Evolutionary conservation across 1,139 yeast genomes (phyloP), one percentile per base, ranked within the genome.

Genomic region (Magnusiomyces paraingens): DNA sequence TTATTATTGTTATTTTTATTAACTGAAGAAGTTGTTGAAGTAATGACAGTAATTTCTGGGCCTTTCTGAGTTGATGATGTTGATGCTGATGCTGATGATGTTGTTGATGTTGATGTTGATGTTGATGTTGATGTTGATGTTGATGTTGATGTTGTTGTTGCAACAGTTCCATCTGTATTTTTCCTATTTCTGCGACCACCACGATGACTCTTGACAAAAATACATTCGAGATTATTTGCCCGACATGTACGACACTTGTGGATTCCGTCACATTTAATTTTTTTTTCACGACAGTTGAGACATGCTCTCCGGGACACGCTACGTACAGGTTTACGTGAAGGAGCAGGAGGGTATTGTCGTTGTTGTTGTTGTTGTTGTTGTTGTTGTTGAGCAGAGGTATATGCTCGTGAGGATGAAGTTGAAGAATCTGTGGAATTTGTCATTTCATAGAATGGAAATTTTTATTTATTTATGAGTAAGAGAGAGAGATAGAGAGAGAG

Each of bases 301-400:
- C 86, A 82, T 0, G 86, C 86, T 47, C 83, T 69, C 51, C 81
- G 72, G 1, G 86, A 83, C 4, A 81, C 86, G 1, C 73, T 65
- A 36, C 78, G 66, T 52, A 70, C 72, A n/a, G 61, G 53, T 20
- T 46, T 46, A 12, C 40, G 40, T 36, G 17, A 12, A 32, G 36
- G 36, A 32, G 8, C 11, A 32, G 8, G 40, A 11, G 17, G 40
- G 17, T 14, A n/a, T 12, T n/a, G 17, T 4, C n/a, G 12, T 36
- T 36, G 40, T 12, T n/a, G n/a, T n/a, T n/a, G n/a, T n/a, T n/a
- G n/a, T n/a, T n/a, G n/a, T n/a, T n/a, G n/a, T n/a, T n/a, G n/a
- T n/a, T n/a, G n/a, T n/a, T n/a, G n/a, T n/a, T n/a, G n/a, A n/a
- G n/a, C n/a, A n/a, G n/a, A n/a, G n/a, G n/a, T n/a, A n/a, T n/a